Conservation (phyloP, 371 early-diverging fungal genomes). For the Rhizopus delemar region DNA sequence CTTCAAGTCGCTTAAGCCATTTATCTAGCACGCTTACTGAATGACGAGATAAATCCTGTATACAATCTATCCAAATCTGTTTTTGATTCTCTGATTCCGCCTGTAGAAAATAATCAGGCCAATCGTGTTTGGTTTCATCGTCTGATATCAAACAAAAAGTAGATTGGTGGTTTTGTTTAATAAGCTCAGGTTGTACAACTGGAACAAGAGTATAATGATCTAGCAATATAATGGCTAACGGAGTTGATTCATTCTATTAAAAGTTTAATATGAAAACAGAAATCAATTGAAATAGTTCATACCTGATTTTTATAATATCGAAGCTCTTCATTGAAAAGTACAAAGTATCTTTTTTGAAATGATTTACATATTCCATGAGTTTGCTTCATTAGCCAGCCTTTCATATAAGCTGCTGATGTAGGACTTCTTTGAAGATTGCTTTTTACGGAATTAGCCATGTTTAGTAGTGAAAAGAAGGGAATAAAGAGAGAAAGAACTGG, state of each 20-base stretch:
- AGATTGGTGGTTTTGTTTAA: background rate
- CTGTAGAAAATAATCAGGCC: conserved; percentile 41
- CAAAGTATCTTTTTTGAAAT: conserved; percentile 27
- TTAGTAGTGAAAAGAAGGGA: too few species aligned
- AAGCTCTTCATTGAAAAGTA: conserved; percentile 18
- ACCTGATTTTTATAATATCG: conserved; percentile 25
- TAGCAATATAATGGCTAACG: conserved; percentile 32
- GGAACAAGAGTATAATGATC: conserved; percentile 33
- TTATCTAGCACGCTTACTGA: conserved; percentile 40
- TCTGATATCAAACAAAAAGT: conserved; percentile 34
- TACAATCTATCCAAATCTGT: conserved; percentile 26
- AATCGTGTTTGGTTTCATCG: conserved; percentile 28
- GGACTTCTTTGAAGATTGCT: conserved; percentile 7
- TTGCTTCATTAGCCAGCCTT: conserved; percentile 47
- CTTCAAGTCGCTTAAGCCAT: conserved; percentile 42
- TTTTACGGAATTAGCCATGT: conserved; percentile 17
- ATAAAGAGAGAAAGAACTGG: too few species aligned
- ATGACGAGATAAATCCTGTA: background rate
- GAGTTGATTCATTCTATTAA: conserved; percentile 31
- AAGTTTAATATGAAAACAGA: background rate
- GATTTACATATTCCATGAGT: conserved; percentile 39
- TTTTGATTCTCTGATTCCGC: conserved; percentile 30
- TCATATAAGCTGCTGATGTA: conserved; percentile 11
- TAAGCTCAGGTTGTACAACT: conserved; percentile 14
- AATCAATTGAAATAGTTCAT: background rate